Base-by-base conservation (phyloP, 345 rosid genomes). In the Passiflora organensis region DNA sequence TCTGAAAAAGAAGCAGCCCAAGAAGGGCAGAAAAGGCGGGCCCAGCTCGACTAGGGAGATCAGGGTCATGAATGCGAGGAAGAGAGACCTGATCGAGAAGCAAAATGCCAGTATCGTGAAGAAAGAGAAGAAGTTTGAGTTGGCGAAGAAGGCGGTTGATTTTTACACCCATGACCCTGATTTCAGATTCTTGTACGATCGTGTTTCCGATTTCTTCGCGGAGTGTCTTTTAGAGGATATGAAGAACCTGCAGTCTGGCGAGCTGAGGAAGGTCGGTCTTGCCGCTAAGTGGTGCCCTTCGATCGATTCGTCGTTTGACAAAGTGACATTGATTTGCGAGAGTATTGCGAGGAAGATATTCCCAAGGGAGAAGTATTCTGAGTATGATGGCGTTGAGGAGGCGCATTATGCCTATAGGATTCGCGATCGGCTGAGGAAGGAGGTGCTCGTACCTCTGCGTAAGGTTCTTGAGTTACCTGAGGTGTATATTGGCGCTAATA, bases 261-360 rank as follows among this genome's bases (percentile, higher is more conserved):
- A 70, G 14, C 5, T 56, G 0, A 61, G n/a, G 28, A 76, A 78
- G 52, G 41, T 84, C 28, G 72, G 85, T 54, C 77, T 87, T 0
- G 89, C 91, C 0, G 87, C 87, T 0, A 84, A 87, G 28, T 87
- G 95, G 87, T 84, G 89, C 21, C 87, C 89, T 0, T 87, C 84
- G 0, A 52, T 80, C 0, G 84, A 80, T 19, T 80, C 84, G 0
- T 76, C 87, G 0, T 84, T 78, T 17, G 89, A 84, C 68, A 45
- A 32, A 21, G 62, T 74, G 0, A 71, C 76, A 0, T 57, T 84
- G 64, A 55, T 84, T 1, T 80, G 88, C 49, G 91, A 82, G 64
- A 72, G 83, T 62, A 78, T 86, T 12, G 86, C 80, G 0, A 76
- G 69, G 17, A 82, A 51, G 43, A 37, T 86, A 0, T 84, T 84